phyloP scores from a whole-genome alignment of 2,329 filamentous ascomycete genomes.

The Aspergillus sp. region DNA sequence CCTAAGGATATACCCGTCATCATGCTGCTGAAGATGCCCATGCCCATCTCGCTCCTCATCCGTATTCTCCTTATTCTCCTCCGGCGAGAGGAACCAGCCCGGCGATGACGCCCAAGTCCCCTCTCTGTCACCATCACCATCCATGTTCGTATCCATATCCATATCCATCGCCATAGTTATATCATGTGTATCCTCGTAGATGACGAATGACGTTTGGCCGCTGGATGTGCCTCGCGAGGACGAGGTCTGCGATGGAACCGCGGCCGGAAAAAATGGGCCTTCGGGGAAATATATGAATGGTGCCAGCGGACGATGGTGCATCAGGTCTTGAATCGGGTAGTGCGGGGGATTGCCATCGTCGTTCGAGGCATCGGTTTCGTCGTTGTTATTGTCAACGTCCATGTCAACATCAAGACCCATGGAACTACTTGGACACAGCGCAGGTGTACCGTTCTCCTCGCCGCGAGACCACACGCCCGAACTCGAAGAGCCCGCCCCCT shows the following conservation, averaged over 20 bases:
- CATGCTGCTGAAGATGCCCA: neutral
- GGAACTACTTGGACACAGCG: too few relatives aligned
- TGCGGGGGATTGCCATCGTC: neutral
- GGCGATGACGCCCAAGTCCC: neutral
- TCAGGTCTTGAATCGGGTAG: neutral
- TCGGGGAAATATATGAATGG: conserved; percentile 5
- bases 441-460: too few relatives aligned
- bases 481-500: neutral
- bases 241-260: neutral
- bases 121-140: conserved; percentile 5
- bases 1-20: neutral
- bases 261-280: conserved; percentile 1
- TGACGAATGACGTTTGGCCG: conserved; percentile 17
- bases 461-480: too few relatives aligned
- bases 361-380: neutral
- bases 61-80: conserved; percentile 28
- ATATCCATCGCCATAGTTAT: conserved; percentile 4
- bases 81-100: conserved; percentile 8
- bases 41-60: neutral
- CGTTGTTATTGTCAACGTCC: neutral
- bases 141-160: conserved; percentile 10
- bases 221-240: neutral
- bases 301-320: neutral
- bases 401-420: neutral
- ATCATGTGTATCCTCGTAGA: conserved; percentile 27